Conservation (phyloP, 2,329 filamentous ascomycete species). For the Sclerotinia subarctica region DNA sequence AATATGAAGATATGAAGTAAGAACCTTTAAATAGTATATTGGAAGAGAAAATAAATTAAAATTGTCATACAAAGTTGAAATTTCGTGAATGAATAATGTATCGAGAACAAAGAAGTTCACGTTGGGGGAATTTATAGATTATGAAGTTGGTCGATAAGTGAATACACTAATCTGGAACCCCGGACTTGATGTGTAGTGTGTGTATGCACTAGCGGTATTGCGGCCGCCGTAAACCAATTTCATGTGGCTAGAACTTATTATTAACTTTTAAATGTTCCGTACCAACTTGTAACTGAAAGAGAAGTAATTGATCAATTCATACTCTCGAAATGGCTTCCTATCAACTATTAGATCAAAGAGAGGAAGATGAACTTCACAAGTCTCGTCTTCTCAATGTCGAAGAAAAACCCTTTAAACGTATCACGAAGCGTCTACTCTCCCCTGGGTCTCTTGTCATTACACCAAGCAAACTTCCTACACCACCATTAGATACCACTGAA, state of each 20-base stretch:
- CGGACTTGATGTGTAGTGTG: slow-evolving; percentile 2
- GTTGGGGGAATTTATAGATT: slow-evolving; percentile 16
- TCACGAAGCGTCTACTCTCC: slow-evolving; percentile 75
- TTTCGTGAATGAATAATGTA: neutral
- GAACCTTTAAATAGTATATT: neutral
- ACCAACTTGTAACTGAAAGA: neutral
- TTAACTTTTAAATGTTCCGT: neutral
- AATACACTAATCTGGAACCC: neutral
- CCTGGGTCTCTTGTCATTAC: slow-evolving; percentile 61
- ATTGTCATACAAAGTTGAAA: neutral
- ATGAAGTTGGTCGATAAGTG: neutral
- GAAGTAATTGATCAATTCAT: neutral
- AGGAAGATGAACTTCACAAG: slow-evolving; percentile 84
- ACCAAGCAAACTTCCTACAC: slow-evolving; percentile 57
- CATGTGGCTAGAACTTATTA: neutral
- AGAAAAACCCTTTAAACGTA: slow-evolving; percentile 85
- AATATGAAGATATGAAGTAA: neutral
- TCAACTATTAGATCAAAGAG: slow-evolving; percentile 67
- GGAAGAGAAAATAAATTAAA: neutral
- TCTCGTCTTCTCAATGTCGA: slow-evolving; percentile 83
- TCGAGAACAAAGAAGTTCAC: neutral
- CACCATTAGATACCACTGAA: slow-evolving; percentile 57
- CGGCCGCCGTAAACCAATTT: slow-evolving; percentile 9
- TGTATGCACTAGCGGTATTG: slow-evolving; percentile 2
- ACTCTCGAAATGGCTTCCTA: slow-evolving; percentile 52